These are phyloP conservation scores for Lyophyllum shimeji DNA, from an alignment of 768 basidiomycete genomes.

Conservation along the genomic window DNA sequence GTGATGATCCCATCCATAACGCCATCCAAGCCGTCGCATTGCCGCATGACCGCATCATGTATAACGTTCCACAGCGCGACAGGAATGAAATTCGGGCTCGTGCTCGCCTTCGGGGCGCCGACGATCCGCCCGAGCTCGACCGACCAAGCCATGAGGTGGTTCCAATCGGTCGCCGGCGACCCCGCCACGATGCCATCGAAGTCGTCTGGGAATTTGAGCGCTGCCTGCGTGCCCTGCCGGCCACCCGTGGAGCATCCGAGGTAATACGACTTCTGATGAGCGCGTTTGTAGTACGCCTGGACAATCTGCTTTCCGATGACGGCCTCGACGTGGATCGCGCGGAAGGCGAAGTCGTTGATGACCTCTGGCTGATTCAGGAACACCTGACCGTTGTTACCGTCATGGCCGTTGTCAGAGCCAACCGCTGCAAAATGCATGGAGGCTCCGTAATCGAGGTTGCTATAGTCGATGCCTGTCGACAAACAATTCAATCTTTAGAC, in stretches of 20 bases:
- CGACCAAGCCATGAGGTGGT: neutral
- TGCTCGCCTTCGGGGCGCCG: neutral
- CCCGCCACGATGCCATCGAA: slow-evolving; percentile 11
- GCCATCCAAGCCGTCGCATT: slow-evolving; percentile 14
- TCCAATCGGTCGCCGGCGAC: slow-evolving; percentile 2
- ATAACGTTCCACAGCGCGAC: slow-evolving; percentile 2
- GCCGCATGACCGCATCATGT: slow-evolving; percentile 7
- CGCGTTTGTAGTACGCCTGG: neutral
- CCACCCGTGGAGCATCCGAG: slow-evolving; percentile 9
- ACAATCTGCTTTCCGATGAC: neutral
- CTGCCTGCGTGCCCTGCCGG: slow-evolving; percentile 6
- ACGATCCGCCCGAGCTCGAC: neutral
- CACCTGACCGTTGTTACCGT: neutral
- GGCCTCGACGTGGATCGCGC: slow-evolving; percentile 7
- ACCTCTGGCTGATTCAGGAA: slow-evolving; percentile 6
- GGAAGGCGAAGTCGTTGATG: slow-evolving; percentile 8
- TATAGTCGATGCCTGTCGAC: neutral
- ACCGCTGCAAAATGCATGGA: slow-evolving; percentile 6
- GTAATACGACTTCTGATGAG: slow-evolving; percentile 1
- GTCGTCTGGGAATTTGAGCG: slow-evolving; percentile 11
- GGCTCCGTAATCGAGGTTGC: neutral
- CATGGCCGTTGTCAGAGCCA: slow-evolving; percentile 5
- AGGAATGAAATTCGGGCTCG: neutral
- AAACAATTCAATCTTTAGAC: no score
- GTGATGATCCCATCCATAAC: slow-evolving; percentile 15